Evolutionary conservation across 495 filamentous ascomycete species (phyloP), one percentile per base, ranked within the genome.

Genomic region (Poronia punctata): DNA sequence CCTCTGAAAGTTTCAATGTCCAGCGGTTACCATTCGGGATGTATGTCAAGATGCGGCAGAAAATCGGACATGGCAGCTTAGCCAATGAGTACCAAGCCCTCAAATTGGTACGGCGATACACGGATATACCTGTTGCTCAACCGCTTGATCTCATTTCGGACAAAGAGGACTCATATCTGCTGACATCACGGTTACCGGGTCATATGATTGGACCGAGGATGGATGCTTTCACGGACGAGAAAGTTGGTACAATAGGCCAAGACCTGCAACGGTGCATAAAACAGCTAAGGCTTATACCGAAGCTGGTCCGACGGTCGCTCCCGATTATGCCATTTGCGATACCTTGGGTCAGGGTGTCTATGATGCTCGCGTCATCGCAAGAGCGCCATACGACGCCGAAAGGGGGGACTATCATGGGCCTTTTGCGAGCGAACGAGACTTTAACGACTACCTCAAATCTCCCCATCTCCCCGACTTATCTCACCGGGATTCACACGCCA

Each of bases 81-180:
- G 32, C 32, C 19, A 35, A 35, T 35, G 32, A 35, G 32, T n/a
- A 35, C 11, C 12, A 17, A 9, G 32, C 32, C 19, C 19, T 35
- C 12, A n/a, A 35, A 17, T 17, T 35, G 9, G 32, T 21, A 16
- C 14, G 32, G 11, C 32, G 32, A 9, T 16, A 16, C 19, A 35
- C 11, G 5, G 11, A 16, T 35, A 35, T 35, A 35, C 32, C 32
- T 18, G 32, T 35, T 16, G 12, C 32, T 16, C 32, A 17, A 8
- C 32, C 32, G 16, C 19, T 35, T 11, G 32, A 35, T 16, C 19
- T 35, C 15, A 16, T 35, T 16, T 35, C 32, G 19, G 19, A 10
- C 32, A 7, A n/a, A 21, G 32, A 35, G 8, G 19, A 5, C 11
- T 3, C 32, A 10, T 35, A 21, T 10, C 32, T 35, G 11, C 18